Evolutionary conservation across 441 rosid genomes (phyloP), one percentile per base, ranked within the genome.

Genomic region (Syzygium malaccense): DNA sequence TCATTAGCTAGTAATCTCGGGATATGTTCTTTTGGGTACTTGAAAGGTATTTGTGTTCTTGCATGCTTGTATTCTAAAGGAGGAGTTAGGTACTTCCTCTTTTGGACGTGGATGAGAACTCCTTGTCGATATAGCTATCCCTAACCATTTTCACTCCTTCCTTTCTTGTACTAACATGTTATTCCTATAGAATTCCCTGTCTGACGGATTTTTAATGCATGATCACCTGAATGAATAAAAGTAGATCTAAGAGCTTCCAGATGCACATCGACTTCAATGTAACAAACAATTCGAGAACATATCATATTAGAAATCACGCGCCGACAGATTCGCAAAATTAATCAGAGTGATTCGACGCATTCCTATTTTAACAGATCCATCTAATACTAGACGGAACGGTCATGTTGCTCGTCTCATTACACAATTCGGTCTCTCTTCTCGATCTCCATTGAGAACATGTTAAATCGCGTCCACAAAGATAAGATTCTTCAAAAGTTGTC

Each of bases 301-400:
- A 8, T 6, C 10, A 0, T 2, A 41, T 7, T 3, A 41, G 41
- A 75, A 75, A 9, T 0, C 10, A 6, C 3, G 7, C 1, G 1
- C 28, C 1, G 0, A 13, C 5, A 6, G 3, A 41, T 23, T 25
- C 18, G 2, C 18, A 1, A 23, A 18, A 75, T 41, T 5, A 23
- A 41, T 3, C 4, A 1, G 53, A 23, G 10, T 1, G 17, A 4
- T 75, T 23, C 28, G 8, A 23, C 5, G 3, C 15, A 23, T n/a
- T 13, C 7, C 8, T 2, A 41, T 75, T 10, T 41, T n/a, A 4
- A 41, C 5, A 23, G 1, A 12, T 25, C 8, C 5, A 25, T 41
- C 17, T 75, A 41, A 41, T 14, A 14, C 10, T 3, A 7, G 26
- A 71, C 4, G 3, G 2, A 20, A 64, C 41, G 9, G 3, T 66